These are phyloP conservation scores for Udeniomyces megalosporus DNA, from an alignment of 768 basidiomycete species.

Conservation along the genomic window DNA sequence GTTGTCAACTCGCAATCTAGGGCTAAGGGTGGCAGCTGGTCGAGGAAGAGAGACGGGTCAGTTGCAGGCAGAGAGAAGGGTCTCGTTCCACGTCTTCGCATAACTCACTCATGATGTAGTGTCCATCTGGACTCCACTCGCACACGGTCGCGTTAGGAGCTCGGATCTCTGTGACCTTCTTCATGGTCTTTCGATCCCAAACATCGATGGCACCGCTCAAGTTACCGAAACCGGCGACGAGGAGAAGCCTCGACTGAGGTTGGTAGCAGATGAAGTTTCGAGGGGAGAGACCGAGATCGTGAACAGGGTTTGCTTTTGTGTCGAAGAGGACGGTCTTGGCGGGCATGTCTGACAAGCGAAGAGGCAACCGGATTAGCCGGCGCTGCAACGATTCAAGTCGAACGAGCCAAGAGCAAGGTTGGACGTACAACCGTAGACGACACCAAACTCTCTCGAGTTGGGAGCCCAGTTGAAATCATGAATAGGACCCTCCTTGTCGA, in stretches of 20 bases:
- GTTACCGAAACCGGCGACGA: slow-evolving; percentile 91
- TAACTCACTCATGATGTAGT: slow-evolving; percentile 54
- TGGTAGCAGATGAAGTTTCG: slow-evolving; percentile 93
- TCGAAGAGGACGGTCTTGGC: slow-evolving; percentile 86
- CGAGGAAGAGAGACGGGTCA: background rate
- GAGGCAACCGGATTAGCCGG: no score
- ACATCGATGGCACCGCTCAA: slow-evolving; percentile 86
- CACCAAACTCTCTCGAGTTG: slow-evolving; percentile 88
- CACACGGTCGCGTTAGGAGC: slow-evolving; percentile 88
- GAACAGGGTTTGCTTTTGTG: slow-evolving; percentile 64
- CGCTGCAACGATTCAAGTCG: no score
- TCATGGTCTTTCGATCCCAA: slow-evolving; percentile 70
- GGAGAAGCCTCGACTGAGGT: slow-evolving; percentile 72
- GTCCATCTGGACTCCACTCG: slow-evolving; percentile 89
- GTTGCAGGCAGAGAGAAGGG: background rate
- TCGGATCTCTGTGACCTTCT: slow-evolving; percentile 59
- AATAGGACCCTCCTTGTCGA: slow-evolving; percentile 91
- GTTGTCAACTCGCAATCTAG: slow-evolving; percentile 88
- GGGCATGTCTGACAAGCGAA: slow-evolving; percentile 69
- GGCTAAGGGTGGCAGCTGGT: slow-evolving; percentile 69
- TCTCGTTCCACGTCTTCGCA: no score
- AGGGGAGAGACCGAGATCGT: slow-evolving; percentile 80
- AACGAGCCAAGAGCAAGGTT: no score
- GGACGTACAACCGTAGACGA: slow-evolving; percentile 84
- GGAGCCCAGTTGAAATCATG: slow-evolving; percentile 95